phyloP scores from a whole-genome alignment of 2,329 filamentous ascomycete genomes.

The Paraconiothyrium sp. region DNA sequence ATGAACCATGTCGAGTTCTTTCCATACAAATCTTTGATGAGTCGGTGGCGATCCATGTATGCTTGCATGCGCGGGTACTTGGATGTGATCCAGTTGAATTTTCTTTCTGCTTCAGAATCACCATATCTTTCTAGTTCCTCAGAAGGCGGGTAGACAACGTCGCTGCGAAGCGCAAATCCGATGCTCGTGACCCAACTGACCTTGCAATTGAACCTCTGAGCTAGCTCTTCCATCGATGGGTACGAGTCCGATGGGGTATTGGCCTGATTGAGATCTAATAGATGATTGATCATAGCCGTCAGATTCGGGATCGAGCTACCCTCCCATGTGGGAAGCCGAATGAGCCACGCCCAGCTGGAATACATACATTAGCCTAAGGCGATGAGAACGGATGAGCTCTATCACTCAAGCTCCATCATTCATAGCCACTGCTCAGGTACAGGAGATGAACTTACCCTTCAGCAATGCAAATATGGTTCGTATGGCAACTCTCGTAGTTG shows the following conservation, averaged over 20 bases:
- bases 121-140: not conserved
- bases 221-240: not conserved
- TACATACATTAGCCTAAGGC: not conserved
- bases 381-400: not conserved
- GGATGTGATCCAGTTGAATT: conserved; percentile 2
- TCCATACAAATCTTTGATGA: not conserved
- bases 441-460: not conserved
- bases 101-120: not conserved
- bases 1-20: conserved; percentile 3
- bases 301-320: conserved; percentile 1
- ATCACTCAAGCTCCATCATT: not conserved
- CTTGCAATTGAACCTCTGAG: conserved; percentile 3
- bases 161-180: not conserved
- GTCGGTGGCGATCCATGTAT: not conserved
- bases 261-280: not conserved
- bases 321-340: conserved; percentile 2
- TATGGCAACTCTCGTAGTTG: conserved; percentile 1
- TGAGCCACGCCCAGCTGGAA: conserved; percentile 2
- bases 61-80: conserved; percentile 5
- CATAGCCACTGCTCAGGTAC: not conserved
- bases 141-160: not conserved
- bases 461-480: not conserved
- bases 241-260: conserved; percentile 1
- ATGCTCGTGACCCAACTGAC: conserved; percentile 1
- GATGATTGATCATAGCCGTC: conserved; percentile 1